Evolutionary conservation across 495 filamentous ascomycete genomes (phyloP), one percentile per base, ranked within the genome.

Genomic region (Neurospora sp.): DNA sequence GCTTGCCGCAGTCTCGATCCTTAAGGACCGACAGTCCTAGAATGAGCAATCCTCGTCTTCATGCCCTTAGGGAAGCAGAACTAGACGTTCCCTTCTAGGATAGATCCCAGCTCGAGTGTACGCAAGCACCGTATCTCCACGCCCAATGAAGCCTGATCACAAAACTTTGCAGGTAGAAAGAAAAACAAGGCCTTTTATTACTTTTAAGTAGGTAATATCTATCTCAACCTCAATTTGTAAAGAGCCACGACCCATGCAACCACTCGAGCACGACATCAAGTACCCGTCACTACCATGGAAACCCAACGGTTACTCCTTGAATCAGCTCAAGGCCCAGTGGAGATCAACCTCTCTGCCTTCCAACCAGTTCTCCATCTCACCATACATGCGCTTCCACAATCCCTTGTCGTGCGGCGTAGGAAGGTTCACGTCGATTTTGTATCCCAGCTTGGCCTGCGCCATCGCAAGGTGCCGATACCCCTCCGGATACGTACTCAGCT

Each of bases 401-500:
- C 31, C 61, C 2, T 71, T 61, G 44, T 81, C 75, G 7, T 73
- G 76, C 41, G 80, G 74, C 11, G 84, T 85, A 9, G 84, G 82
- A 27, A 85, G 76, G 44, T 74, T 71, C 59, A 78, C 70, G 69
- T 85, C 83, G 53, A 85, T 77, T 35, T 81, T 74, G 65, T 85
- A 83, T 5, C 84, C 84, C 37, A 85, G 76, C 72, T 81, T 80
- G 59, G 77, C 81, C 78, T 85, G 84, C 27, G 82, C 82, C 12
- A 80, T 82, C 37, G 81, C 84, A 16, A 91, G 80, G 78, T 88
- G 89, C 73, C 84, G 82, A 78, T 90, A 90, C 4, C 89, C 89
- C 73, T 82, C 80, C 4, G 88, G 87, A 74, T 84, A 89, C 20
- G 71, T 76, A 39, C 82, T 78, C 65, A 91, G 78, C 75, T 83